phyloP scores from a whole-genome alignment of 352 stramenopile species.

The Globisporangium paddicum region DNA sequence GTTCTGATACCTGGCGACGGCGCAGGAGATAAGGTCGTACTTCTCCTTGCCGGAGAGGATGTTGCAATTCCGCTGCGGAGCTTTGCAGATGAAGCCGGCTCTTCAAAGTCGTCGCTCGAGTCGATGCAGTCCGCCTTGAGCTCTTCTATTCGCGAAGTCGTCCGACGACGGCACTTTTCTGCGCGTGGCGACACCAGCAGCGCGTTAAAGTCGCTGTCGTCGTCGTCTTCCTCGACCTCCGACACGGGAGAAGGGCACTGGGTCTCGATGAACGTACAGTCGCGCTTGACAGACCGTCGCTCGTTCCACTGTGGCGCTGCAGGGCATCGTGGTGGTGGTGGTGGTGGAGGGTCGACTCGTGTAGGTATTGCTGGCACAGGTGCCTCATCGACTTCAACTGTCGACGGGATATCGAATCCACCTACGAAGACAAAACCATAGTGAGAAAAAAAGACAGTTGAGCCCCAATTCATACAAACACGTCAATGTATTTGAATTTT shows the following conservation, averaged over 20 bases:
- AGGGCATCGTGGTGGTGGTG: not conserved
- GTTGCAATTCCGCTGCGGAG: not conserved
- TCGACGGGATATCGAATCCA: slow-evolving; percentile 10
- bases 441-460: too few relatives aligned
- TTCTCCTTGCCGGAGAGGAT: not conserved
- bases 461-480: not conserved
- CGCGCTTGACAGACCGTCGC: slow-evolving; percentile 19
- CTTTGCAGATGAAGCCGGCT: not conserved
- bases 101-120: slow-evolving; percentile 8
- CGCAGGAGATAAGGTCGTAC: not conserved
- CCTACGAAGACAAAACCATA: not conserved
- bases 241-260: not conserved
- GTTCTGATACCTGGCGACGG: not conserved
- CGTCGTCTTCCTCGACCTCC: slow-evolving; percentile 9
- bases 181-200: not conserved
- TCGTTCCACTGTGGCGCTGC: slow-evolving; percentile 7
- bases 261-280: slow-evolving; percentile 17
- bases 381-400: not conserved
- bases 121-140: slow-evolving; percentile 11
- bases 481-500: too few relatives aligned
- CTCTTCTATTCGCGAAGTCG: slow-evolving; percentile 13
- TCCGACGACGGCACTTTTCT: slow-evolving; percentile 1
- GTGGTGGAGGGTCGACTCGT: not conserved
- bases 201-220: not conserved
- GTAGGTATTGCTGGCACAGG: not conserved